phyloP scores from a whole-genome alignment of 1,139 yeast genomes.

The Martiniozyma asiatica region DNA sequence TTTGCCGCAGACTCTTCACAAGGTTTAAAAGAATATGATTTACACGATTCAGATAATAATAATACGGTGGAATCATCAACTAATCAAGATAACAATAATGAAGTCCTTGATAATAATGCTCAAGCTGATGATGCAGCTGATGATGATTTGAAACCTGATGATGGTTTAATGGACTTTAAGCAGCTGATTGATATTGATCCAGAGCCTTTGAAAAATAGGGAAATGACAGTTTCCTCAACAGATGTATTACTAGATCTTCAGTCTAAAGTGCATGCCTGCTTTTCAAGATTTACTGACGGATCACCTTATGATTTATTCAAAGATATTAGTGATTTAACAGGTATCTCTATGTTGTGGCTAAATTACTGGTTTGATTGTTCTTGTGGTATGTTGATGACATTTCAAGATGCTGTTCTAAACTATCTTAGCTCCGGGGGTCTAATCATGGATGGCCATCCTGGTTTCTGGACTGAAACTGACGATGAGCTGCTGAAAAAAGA shows the following conservation, averaged over 20 bases:
- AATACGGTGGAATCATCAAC: slow-evolving; percentile 5
- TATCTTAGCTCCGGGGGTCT: slow-evolving; percentile 32
- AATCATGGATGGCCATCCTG: slow-evolving; percentile 32
- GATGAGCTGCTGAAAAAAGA: slow-evolving; percentile 22
- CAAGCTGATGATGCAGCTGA: slow-evolving; percentile 6
- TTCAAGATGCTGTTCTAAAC: slow-evolving; percentile 32
- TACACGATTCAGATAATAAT: slow-evolving; percentile 20
- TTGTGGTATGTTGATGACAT: slow-evolving; percentile 36
- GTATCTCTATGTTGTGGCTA: slow-evolving; percentile 33
- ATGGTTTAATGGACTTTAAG: slow-evolving; percentile 12
- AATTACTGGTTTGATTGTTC: slow-evolving; percentile 34
- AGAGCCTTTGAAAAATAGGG: slow-evolving; percentile 18
- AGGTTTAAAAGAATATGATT: slow-evolving; percentile 19
- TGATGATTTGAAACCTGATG: slow-evolving; percentile 8
- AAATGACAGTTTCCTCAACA: too few species aligned
- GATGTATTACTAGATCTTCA: too few species aligned
- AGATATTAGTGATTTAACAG: slow-evolving; percentile 31
- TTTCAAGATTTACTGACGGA: slow-evolving; percentile 31
- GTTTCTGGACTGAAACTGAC: slow-evolving; percentile 39
- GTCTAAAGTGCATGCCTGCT: slow-evolving; percentile 28
- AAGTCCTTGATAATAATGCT: slow-evolving; percentile 9
- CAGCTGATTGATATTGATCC: slow-evolving; percentile 17
- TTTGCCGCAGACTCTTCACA: slow-evolving; percentile 10
- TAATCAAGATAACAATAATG: slow-evolving; percentile 9
- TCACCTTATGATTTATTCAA: slow-evolving; percentile 29